phyloP scores from a whole-genome alignment of 2,329 filamentous ascomycete species.

The Penicillium hesseltinei region DNA sequence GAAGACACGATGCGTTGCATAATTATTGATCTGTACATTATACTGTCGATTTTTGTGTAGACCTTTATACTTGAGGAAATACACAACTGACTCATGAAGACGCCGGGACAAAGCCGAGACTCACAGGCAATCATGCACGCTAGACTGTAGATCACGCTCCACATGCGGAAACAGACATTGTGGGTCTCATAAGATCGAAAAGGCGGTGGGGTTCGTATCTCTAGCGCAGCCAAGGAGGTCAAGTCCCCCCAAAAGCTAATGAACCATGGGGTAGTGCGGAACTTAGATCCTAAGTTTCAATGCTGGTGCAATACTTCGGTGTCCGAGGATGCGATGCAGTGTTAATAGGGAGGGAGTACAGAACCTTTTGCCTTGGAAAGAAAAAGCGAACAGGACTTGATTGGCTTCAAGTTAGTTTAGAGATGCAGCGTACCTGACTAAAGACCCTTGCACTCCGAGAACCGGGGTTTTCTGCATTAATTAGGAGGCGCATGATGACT shows the following conservation, averaged over 20 bases:
- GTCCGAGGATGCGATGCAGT: neutral
- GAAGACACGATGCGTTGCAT: neutral
- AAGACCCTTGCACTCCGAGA: neutral
- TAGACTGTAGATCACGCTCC: neutral
- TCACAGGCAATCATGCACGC: neutral
- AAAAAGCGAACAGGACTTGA: neutral
- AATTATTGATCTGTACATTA: neutral
- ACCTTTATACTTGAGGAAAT: neutral
- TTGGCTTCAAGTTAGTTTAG: neutral
- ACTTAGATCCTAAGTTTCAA: neutral
- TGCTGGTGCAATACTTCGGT: neutral
- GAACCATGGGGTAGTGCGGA: neutral
- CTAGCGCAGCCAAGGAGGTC: conserved; percentile 1
- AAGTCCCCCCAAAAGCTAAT: neutral
- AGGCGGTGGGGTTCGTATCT: neutral
- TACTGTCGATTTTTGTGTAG: no score
- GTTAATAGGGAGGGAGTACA: neutral
- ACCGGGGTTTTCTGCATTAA: neutral
- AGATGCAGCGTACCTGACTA: neutral
- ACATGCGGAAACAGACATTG: neutral
- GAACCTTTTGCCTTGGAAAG: neutral
- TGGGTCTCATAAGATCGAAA: conserved; percentile 3
- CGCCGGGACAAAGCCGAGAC: neutral
- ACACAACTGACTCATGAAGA: neutral
- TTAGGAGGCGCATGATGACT: neutral